Evolutionary conservation across 1,284 basidiomycete genomes (phyloP), one percentile per base, ranked within the genome.

Genomic region (Coniferiporia sulphurascens): DNA sequence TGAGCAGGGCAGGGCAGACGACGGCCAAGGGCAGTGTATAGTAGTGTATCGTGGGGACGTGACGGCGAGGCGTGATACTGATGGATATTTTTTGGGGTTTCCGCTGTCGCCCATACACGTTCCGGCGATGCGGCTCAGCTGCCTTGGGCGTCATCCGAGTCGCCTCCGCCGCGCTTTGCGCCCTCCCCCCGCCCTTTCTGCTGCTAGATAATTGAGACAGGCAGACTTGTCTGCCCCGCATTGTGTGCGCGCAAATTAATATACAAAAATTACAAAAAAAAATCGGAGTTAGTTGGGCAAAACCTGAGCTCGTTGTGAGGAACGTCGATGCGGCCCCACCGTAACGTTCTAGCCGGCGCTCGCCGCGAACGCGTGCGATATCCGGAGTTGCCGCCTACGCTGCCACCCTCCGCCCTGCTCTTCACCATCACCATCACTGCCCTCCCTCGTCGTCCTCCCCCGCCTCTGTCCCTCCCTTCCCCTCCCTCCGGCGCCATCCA

Each of bases 241-340:
- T 41, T 55, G 43, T 46, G 36, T 27, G 27, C 27, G 27, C 27
- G 27, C 27, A 5, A 27, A 46, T 17, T 19, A 53, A 34, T 22
- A 17, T 43, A 22, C 9, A 53, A 17, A 36, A 53, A 19, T n/a
- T 53, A 41, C 9, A 53, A 21, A 43, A 15, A 35, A n/a, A 13
- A 32, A 56, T 12, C 22, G 38, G 32, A 49, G 13, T 4, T 41
- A 5, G 46, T 56, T 50, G 46, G 55, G 17, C 27, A 53, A 19
- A 58, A 44, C 43, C 49, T 8, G 35, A 52, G 44, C 36, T 52
- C 56, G 56, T 36, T 46, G 56, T 44, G 50, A 48, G 50, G 49
- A 27, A 52, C 51, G 44, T n/a, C 44, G 44, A 46, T 13, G 49
- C 49, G 49, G 44, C 57, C 45, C 48, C 43, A 35, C 44, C 55